phyloP scores from a whole-genome alignment of 441 rosid genomes.

The Biscutella laevigata region DNA sequence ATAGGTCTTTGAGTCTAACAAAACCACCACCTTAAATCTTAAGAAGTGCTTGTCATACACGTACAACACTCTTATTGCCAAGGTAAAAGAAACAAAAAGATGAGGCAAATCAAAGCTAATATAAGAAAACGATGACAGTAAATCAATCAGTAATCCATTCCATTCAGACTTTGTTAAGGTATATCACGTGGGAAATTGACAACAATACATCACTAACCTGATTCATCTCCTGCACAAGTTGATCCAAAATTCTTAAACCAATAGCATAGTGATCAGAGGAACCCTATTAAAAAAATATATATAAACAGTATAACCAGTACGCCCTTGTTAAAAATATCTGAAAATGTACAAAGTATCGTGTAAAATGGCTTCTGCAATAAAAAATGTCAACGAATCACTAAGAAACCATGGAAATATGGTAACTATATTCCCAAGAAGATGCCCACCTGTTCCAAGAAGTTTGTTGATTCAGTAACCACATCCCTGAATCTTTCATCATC shows the following conservation, averaged over 20 bases:
- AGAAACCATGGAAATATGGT: slow-evolving; percentile 5
- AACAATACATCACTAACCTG: slow-evolving; percentile 48
- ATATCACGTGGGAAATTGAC: background rate
- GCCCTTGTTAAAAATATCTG: slow-evolving; percentile 1
- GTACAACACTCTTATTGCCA: background rate
- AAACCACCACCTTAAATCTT: slow-evolving; percentile 1
- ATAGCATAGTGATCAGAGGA: slow-evolving; percentile 73
- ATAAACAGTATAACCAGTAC: slow-evolving; percentile 15
- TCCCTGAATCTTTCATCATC: slow-evolving; percentile 96
- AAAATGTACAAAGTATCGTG: slow-evolving; percentile 3
- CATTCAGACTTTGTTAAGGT: slow-evolving; percentile 2
- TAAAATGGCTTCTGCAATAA: background rate
- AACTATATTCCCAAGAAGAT: slow-evolving; percentile 17
- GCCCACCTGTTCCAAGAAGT: slow-evolving; percentile 85
- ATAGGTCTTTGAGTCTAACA: background rate
- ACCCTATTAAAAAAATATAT: slow-evolving; percentile 43
- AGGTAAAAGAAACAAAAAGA: slow-evolving; percentile 1
- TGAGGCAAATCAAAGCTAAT: slow-evolving; percentile 6
- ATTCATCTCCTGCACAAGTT: slow-evolving; percentile 96
- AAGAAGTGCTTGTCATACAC: too few species aligned
- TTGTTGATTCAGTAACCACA: slow-evolving; percentile 69
- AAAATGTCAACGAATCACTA: slow-evolving; percentile 10
- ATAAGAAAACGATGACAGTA: background rate
- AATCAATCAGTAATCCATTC: slow-evolving; percentile 7
- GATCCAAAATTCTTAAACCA: slow-evolving; percentile 93